These are phyloP conservation scores for Dendrobium nobile DNA, from an alignment of 106 monocot species.

Conservation along the genomic window DNA sequence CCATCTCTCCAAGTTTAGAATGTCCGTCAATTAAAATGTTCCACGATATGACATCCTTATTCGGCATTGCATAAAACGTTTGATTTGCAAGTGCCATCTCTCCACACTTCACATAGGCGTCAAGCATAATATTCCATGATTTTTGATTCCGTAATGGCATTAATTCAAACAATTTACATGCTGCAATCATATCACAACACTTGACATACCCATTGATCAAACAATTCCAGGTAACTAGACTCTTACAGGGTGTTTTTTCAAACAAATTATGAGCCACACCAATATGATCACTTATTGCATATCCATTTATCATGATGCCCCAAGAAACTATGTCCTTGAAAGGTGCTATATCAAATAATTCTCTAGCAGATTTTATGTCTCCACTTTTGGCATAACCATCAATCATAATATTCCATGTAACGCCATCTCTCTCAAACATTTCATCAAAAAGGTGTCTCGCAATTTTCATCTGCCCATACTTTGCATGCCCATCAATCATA, in stretches of 20 bases:
- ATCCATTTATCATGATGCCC: constrained; percentile 19
- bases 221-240: constrained; percentile 11
- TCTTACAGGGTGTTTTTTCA: constrained; percentile 17
- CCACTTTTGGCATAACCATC: constrained; percentile 33
- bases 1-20: constrained; percentile 10
- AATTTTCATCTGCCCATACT: constrained; percentile 11
- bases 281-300: constrained; percentile 11
- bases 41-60: constrained; percentile 16
- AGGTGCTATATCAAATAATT: constrained; percentile 17
- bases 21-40: constrained; percentile 18
- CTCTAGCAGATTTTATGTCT: constrained; percentile 13
- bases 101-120: constrained; percentile 14
- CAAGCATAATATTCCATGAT: constrained; percentile 20
- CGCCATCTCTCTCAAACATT: constrained; percentile 20
- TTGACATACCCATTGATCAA: constrained; percentile 22
- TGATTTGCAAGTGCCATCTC: constrained; percentile 10
- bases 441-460: constrained; percentile 28
- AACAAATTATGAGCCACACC: constrained; percentile 20
- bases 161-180: constrained; percentile 15
- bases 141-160: constrained; percentile 15
- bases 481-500: constrained; percentile 34
- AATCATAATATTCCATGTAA: constrained; percentile 23
- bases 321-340: constrained; percentile 18
- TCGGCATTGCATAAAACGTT: constrained; percentile 9
- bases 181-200: constrained; percentile 4